Evolutionary conservation across 2,329 filamentous ascomycete genomes (phyloP).

Genomic region (Scortechinia acanthostroma): DNA sequence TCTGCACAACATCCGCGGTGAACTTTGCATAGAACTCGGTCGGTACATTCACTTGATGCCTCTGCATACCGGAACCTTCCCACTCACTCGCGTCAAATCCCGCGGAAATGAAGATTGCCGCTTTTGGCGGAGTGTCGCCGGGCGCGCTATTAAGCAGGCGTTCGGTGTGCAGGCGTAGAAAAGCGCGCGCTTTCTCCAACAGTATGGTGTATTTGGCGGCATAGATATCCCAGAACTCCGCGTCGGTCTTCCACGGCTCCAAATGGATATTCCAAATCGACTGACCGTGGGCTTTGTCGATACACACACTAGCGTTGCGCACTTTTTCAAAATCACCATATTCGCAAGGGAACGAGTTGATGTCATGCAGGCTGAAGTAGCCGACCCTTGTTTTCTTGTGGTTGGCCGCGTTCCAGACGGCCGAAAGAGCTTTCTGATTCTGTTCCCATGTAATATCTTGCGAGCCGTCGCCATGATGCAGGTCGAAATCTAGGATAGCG

Average conservation of each 20-base stretch:
- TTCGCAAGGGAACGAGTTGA: conserved; percentile 72
- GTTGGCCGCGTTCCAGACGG: conserved; percentile 43
- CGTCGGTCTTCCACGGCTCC: conserved; percentile 54
- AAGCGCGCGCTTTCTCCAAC: conserved; percentile 55
- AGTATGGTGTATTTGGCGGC: conserved; percentile 52
- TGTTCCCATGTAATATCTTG: conserved; percentile 67
- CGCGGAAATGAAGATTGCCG: conserved; percentile 67
- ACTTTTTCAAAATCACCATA: conserved; percentile 64
- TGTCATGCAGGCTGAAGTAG: conserved; percentile 71
- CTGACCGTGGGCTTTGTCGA: conserved; percentile 67
- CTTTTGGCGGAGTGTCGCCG: conserved; percentile 42
- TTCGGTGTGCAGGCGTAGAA: conserved; percentile 48
- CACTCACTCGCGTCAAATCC: conserved; percentile 72
- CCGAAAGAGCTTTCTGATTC: conserved; percentile 46
- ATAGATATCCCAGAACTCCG: conserved; percentile 66
- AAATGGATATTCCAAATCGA: conserved; percentile 71
- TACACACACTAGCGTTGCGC: conserved; percentile 64
- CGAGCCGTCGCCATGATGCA: conserved; percentile 67
- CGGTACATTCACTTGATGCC: conserved; percentile 68
- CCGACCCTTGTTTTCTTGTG: conserved; percentile 58
- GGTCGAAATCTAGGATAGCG: conserved; percentile 61
- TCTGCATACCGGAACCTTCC: conserved; percentile 66
- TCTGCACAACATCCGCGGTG: conserved; percentile 57
- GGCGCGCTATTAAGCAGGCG: conserved; percentile 36
- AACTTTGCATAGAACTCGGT: conserved; percentile 71